These are phyloP conservation scores for Fusarium sp. DNA, from an alignment of 2,329 filamentous ascomycete genomes.

Conservation along the genomic window DNA sequence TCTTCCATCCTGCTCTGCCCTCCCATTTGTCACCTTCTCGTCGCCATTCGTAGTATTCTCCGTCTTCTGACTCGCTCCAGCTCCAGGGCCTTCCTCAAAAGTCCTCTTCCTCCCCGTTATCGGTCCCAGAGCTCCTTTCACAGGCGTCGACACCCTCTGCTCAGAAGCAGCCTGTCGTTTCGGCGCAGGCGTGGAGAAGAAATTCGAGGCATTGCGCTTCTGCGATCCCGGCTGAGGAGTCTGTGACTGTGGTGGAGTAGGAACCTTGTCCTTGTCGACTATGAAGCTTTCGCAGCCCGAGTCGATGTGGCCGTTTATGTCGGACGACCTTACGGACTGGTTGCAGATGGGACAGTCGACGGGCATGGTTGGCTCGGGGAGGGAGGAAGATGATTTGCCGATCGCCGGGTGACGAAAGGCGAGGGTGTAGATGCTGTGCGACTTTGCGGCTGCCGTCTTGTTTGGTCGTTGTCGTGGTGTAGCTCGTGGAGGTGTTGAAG, in stretches of 20 bases:
- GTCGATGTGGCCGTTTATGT: conserved; percentile 93
- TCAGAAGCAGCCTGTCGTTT: conserved; percentile 60
- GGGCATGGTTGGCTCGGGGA: conserved; percentile 43
- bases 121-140: conserved; percentile 45
- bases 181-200: conserved; percentile 70
- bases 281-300: conserved; percentile 79
- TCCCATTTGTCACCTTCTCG: conserved; percentile 6
- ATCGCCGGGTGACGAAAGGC: conserved; percentile 7
- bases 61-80: conserved; percentile 14
- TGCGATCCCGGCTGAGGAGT: conserved; percentile 53
- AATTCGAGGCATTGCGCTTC: conserved; percentile 66
- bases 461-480: neutral
- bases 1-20: conserved; percentile 49
- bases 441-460: neutral
- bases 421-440: neutral
- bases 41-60: conserved; percentile 17
- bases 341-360: conserved; percentile 87
- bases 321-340: conserved; percentile 74
- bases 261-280: conserved; percentile 59
- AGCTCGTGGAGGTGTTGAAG: neutral
- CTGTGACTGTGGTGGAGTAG: conserved; percentile 44
- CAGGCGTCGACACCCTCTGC: conserved; percentile 46
- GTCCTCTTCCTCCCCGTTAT: conserved; percentile 59
- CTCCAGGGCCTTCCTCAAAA: conserved; percentile 65
- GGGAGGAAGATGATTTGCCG: neutral